Evolutionary conservation across 1,139 yeast species (phyloP), one percentile per base, ranked within the genome.

Genomic region (Saccharomyces hybrid): DNA sequence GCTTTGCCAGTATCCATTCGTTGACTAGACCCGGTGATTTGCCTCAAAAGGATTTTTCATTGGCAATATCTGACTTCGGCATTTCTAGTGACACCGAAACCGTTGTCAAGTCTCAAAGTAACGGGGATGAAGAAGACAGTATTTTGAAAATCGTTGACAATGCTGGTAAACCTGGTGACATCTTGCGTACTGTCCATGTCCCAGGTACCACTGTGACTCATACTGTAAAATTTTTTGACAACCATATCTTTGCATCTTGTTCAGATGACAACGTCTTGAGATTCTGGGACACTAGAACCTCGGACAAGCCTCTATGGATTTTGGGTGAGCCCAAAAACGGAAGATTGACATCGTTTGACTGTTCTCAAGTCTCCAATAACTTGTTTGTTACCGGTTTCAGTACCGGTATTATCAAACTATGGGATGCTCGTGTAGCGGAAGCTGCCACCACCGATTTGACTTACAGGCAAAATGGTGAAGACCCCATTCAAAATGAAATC

Each of bases 391-490:
- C 69, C 5, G 71, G 71, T 49, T 61, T 67, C 2, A 64, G 64
- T 26, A 62, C 67, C 2, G 71, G 71, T 51, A 59, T 61, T 32
- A 59, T 67, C 49, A 68, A 67, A 50, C 56, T 68, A 48, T 68
- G 71, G 71, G 71, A 68, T 59, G 58, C 65, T 28, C 63, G 71
- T 53, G 63, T 68, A 6, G 64, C 64, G 1, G 59, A 61, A 32
- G 63, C 63, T 24, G 64, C 67, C 6, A 58, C 64, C 4, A 55
- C 58, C 8, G 64, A 60, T 42, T 58, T 62, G 34, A 42, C 64
- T 2, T 55, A 59, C 47, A 59, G 65, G 47, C 64, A 62, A 53
- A 59, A 64, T 50, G 65, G 65, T 41, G 61, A 64, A 51, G 66
- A 62, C 29, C 68, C 67, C 42, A 58, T 59, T 21, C 67, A 66